Conservation (phyloP, 1,139 yeast genomes). For the Tardiomyces digboiensis region DNA sequence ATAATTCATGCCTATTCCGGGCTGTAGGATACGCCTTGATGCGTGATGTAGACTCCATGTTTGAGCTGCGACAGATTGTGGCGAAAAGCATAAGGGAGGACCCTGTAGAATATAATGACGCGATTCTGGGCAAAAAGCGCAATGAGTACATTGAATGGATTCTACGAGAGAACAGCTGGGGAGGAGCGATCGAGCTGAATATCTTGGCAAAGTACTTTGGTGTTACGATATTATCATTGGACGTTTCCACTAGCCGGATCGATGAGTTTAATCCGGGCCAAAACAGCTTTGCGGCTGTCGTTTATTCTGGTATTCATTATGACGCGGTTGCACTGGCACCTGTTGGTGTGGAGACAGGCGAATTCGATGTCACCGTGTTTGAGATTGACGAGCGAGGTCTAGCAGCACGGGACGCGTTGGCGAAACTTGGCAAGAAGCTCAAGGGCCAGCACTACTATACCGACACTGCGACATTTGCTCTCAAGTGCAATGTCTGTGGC, state of each 20-base stretch:
- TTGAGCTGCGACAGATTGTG: constrained; percentile 39
- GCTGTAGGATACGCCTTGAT: constrained; percentile 50
- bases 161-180: constrained; percentile 56
- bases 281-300: constrained; percentile 39
- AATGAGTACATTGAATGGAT: constrained; percentile 57
- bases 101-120: constrained; percentile 43
- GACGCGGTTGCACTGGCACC: constrained; percentile 46
- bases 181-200: constrained; percentile 76
- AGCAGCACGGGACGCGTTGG: constrained; percentile 31
- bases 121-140: constrained; percentile 46
- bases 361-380: constrained; percentile 36
- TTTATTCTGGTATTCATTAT: constrained; percentile 71
- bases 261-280: constrained; percentile 46
- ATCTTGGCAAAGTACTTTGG: constrained; percentile 48
- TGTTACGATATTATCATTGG: constrained; percentile 52
- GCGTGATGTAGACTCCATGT: constrained; percentile 31
- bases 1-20: constrained; percentile 72
- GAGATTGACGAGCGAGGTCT: constrained; percentile 22
- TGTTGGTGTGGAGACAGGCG: constrained; percentile 19
- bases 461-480: constrained; percentile 51
- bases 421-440: constrained; percentile 35
- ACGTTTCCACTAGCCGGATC: constrained; percentile 53
- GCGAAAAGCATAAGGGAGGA: constrained; percentile 37
- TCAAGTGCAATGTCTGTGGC: constrained; percentile 52
- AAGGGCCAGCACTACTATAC: constrained; percentile 53